phyloP scores from a whole-genome alignment of 2,329 filamentous ascomycete genomes.

The Pseudodiploospora longispora region DNA sequence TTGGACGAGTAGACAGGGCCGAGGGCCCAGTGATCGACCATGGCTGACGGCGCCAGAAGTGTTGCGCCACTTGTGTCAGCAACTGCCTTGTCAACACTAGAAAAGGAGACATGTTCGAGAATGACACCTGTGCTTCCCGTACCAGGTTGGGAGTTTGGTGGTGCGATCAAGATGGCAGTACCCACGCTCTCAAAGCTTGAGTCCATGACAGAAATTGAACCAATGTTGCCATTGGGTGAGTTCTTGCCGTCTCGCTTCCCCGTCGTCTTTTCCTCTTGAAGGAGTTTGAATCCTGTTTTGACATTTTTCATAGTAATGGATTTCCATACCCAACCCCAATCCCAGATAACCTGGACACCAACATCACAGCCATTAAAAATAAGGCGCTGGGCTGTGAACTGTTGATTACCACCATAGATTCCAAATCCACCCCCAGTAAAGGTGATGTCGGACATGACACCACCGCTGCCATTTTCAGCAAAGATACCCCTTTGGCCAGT shows the following conservation, averaged over 20 bases:
- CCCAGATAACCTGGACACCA: constrained; percentile 61
- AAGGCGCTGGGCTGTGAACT: constrained; percentile 60
- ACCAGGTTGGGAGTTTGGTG: not conserved
- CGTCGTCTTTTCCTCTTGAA: not conserved
- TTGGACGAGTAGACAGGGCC: not conserved
- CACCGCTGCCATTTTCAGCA: not conserved
- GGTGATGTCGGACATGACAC: not conserved
- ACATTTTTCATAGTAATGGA: constrained; percentile 9
- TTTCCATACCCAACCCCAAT: constrained; percentile 57
- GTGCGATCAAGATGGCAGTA: not conserved
- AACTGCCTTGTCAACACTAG: not conserved
- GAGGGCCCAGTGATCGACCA: not conserved
- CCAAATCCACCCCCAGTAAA: constrained; percentile 25
- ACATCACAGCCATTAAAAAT: constrained; percentile 58
- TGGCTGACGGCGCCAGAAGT: not conserved
- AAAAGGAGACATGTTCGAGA: too few species aligned
- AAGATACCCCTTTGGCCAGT: not conserved
- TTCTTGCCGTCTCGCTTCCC: not conserved
- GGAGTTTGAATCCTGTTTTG: constrained; percentile 5
- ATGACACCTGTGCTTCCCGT: not conserved
- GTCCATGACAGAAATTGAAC: not conserved
- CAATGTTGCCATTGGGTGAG: not conserved
- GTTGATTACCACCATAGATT: constrained; percentile 42
- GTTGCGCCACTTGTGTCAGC: not conserved
- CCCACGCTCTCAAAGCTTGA: not conserved